These are phyloP conservation scores for Rhipidocladum racemiflorum DNA, from an alignment of 176 grass and related monocot species.

Conservation along the genomic window DNA sequence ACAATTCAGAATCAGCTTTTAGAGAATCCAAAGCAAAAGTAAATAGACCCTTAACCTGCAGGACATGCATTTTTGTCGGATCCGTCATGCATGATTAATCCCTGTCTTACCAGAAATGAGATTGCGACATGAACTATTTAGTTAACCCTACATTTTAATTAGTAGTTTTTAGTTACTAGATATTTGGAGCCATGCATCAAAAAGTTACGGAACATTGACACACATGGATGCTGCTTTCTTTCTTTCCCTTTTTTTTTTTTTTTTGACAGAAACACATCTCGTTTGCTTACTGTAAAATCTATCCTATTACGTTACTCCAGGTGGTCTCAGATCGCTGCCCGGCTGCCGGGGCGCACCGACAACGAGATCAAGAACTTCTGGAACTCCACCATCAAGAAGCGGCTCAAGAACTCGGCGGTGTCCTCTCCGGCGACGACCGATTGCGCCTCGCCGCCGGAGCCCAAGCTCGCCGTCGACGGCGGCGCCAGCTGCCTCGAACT, in stretches of 20 bases:
- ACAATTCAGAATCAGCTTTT: no score
- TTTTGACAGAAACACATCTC: slow-evolving; percentile 24
- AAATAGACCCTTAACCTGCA: no score
- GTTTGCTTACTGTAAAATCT: slow-evolving; percentile 48
- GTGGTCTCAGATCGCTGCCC: slow-evolving; percentile 95
- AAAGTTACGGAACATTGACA: background rate
- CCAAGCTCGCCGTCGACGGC: slow-evolving; percentile 24
- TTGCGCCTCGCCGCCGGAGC: slow-evolving; percentile 44
- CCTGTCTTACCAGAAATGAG: slow-evolving; percentile 24
- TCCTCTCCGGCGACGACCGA: slow-evolving; percentile 36
- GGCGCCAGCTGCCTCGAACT: slow-evolving; percentile 31
- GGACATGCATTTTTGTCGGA: background rate
- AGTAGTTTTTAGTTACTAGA: background rate
- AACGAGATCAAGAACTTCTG: slow-evolving; percentile 99
- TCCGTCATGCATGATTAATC: background rate
- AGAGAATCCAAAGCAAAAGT: no score
- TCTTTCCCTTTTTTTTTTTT: no score
- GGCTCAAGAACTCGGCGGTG: slow-evolving; percentile 48
- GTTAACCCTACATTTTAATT: background rate
- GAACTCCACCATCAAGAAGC: slow-evolving; percentile 98
- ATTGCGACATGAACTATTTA: slow-evolving; percentile 20
- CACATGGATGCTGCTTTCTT: background rate
- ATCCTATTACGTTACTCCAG: slow-evolving; percentile 37
- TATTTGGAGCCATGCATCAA: background rate
- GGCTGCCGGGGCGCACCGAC: slow-evolving; percentile 85